Evolutionary conservation across 2,329 filamentous ascomycete genomes (phyloP), one percentile per base, ranked within the genome.

Genomic region (Penicillium sp.): DNA sequence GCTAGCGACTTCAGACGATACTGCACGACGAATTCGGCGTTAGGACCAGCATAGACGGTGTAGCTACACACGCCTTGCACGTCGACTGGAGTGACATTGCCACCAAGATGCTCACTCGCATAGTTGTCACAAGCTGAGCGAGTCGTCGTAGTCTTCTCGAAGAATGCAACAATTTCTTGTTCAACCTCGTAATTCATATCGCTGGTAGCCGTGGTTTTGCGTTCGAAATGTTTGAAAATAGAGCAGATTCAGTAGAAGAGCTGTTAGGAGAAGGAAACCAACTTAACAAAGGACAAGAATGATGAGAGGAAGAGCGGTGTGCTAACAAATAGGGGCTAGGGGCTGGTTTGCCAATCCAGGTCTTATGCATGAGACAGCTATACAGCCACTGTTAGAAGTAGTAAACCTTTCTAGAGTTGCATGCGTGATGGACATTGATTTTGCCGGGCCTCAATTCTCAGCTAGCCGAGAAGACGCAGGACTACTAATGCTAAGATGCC

Each of bases 21-120:
- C 56, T 74, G 69, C 32, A 65, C 65, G 29, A 73, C 66, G 40
- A 58, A 66, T 57, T 71, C 66, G 18, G 52, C 54, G 29, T 63
- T 53, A 8, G 48, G 52, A 3, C 72, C 66, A n/a, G 67, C 66
- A 48, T 72, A 74, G 40, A 73, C 64, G 1, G 66, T 67, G 58
- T 74, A 73, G 60, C 68, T 72, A 55, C 66, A 74, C 25, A 58
- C 59, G 18, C 70, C 69, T 58, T 73, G 66, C 12, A 72, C 58
- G 13, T 53, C 42, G n/a, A 72, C 66, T 13, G 67, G 65, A 44
- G 62, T 54, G 45, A 68, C n/a, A 33, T 59, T 49, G 25, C 66
- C 62, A 42, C 66, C 59, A 49, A 64, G 49, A 49, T 68, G 64
- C 15, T 66, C 50, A 24, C 52, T 63, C 12, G 65, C 65, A 56